Conservation (phyloP, 1,139 yeast species). For the Insectozyma bohioensis region DNA sequence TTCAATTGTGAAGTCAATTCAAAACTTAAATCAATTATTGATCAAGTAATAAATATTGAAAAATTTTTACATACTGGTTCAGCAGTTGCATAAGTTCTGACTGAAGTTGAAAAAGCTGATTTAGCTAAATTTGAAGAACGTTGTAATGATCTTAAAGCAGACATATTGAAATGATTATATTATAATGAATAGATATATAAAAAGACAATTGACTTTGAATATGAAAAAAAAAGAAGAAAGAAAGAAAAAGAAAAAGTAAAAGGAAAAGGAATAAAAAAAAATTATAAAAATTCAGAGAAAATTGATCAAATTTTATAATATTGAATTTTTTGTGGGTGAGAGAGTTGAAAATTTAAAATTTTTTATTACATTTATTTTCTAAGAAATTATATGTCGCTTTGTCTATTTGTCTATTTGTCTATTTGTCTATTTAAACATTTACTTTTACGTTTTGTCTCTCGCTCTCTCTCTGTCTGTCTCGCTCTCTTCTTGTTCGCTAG, state of each 20-base stretch:
- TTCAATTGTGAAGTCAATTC: neutral
- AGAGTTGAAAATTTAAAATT: no score
- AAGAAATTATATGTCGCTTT: no score
- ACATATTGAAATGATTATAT: constrained; percentile 21
- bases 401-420: no score
- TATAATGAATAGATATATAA: constrained; percentile 1
- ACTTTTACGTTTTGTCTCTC: no score
- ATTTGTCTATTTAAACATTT: no score
- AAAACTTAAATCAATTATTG: neutral
- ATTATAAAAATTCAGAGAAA: neutral
- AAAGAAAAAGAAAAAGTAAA: constrained; percentile 2
- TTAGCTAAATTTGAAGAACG: constrained; percentile 33
- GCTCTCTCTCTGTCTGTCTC: no score
- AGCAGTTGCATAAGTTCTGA: constrained; percentile 51
- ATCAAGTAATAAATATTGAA: neutral
- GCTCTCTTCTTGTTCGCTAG: no score
- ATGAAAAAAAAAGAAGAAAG: constrained; percentile 3
- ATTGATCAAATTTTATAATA: neutral
- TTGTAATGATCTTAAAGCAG: constrained; percentile 41
- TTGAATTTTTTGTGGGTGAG: neutral
- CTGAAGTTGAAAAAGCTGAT: constrained; percentile 31
- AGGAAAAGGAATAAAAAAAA: neutral
- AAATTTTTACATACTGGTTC: constrained; percentile 46
- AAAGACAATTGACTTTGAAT: constrained; percentile 5
- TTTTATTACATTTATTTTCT: no score